Base-by-base conservation (phyloP, 73 alveolate species). In the Paramecium pentaurelia region DNA sequence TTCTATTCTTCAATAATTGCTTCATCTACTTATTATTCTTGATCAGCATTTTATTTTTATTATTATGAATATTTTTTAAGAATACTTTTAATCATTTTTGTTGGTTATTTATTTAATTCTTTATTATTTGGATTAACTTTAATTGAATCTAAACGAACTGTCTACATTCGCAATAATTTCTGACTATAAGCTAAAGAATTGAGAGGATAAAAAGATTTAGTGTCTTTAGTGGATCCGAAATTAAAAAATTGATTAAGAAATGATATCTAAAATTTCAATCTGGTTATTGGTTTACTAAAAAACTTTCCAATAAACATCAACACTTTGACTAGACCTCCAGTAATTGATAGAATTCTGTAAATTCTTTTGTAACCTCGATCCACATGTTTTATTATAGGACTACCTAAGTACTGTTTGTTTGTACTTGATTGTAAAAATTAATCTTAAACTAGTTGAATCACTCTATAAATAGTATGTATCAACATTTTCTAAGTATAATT, bases 321-420 rank as follows among this genome's bases (percentile, higher is more conserved):
- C 0, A 64, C 84, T n/a, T 64, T 64, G 30, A 64, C 84, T 64
- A 64, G 84, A 64, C 84, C 84, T 25, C 84, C 84, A 28, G 47
- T 34, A 11, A 64, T 64, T 8, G 84, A 64, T 28, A 64, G 54
- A 27, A 64, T 64, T 32, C 84, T 28, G 12, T 64, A 34, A 11
- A 64, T 64, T 64, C 84, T 28, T 34, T 64, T 64, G 84, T 64
- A 64, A 32, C 47, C 2, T 4, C 84, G 42, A 64, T 28, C 84
- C 45, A 64, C 84, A 12, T 32, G 42, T 64, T 34, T 28, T 25
- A 32, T 32, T 64, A 64, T 64, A 25, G 84, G 84, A 27, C 84
- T 64, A 64, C 84, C 28, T 64, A 64, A 5, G 70, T 54, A 54
- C 70, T n/a, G 32, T 54, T 54, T 54, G 28, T 54, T 4, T 54